Conservation (phyloP, 1,284 basidiomycete genomes). For the Austropuccinia psidii region DNA sequence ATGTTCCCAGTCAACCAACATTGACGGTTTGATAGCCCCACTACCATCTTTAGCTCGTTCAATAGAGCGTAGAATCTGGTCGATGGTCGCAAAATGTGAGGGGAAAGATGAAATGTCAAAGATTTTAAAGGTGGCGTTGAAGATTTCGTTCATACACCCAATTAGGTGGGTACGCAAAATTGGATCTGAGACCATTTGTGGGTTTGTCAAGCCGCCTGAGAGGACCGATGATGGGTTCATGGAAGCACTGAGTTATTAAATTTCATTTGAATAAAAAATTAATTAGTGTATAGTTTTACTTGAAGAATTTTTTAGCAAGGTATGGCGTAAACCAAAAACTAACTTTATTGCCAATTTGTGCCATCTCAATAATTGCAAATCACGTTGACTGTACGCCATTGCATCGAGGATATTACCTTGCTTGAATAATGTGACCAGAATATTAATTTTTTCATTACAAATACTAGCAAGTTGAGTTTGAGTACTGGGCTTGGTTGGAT, state of each 20-base stretch:
- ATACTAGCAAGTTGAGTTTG: constrained; percentile 24
- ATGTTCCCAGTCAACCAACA: constrained; percentile 50
- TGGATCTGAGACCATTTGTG: constrained; percentile 48
- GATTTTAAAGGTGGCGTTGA: constrained; percentile 47
- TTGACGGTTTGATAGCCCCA: constrained; percentile 45
- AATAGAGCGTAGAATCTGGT: constrained; percentile 47
- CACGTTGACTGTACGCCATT: constrained; percentile 47
- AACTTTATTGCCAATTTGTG: constrained; percentile 47
- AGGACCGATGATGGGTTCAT: constrained; percentile 51
- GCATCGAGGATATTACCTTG: constrained; percentile 49
- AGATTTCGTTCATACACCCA: constrained; percentile 50
- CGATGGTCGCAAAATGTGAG: constrained; percentile 47
- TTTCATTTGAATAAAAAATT: not conserved
- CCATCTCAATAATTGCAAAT: constrained; percentile 51
- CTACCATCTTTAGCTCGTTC: constrained; percentile 47
- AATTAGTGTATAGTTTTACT: not conserved
- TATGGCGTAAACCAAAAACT: not conserved
- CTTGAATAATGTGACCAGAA: constrained; percentile 42
- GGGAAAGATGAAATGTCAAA: constrained; percentile 46
- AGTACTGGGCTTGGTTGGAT: constrained; percentile 23
- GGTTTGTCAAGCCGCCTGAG: constrained; percentile 49
- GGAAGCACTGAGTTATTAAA: constrained; percentile 47
- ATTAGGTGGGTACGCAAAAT: constrained; percentile 47
- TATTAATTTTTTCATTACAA: constrained; percentile 40
- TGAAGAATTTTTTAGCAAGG: not conserved